Conservation (phyloP, 2,329 filamentous ascomycete species). For the Trichoderma atrobrunneum region DNA sequence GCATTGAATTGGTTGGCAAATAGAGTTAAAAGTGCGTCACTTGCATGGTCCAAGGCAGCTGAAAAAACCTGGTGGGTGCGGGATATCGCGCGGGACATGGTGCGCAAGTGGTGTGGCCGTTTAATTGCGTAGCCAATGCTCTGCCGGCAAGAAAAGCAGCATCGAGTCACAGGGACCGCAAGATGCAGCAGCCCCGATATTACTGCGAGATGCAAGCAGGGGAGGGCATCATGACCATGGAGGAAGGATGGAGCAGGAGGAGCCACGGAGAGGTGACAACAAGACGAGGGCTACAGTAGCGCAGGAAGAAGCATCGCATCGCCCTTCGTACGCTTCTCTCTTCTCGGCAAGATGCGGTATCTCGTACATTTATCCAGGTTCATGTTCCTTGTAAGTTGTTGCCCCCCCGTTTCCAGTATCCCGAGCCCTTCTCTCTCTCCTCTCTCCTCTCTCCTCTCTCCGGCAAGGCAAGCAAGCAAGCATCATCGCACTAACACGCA, state of each 20-base stretch:
- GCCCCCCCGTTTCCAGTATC: neutral
- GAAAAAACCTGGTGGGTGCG: conserved; percentile 11
- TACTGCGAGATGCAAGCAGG: conserved; percentile 5
- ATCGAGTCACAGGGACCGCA: conserved; percentile 6
- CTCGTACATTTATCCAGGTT: neutral
- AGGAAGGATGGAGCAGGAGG: too few species aligned
- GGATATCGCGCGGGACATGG: conserved; percentile 4
- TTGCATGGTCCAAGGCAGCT: conserved; percentile 13
- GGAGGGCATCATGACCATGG: neutral
- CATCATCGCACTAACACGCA: neutral
- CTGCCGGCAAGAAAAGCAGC: neutral
- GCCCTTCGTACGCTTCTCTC: neutral
- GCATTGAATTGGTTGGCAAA: conserved; percentile 7
- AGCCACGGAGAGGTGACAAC: too few species aligned
- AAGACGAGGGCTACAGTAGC: too few species aligned
- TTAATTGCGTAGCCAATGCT: conserved; percentile 11
- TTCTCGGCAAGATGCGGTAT: neutral
- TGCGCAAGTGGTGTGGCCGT: conserved; percentile 4
- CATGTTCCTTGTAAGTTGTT: neutral
- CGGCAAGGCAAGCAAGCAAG: neutral
- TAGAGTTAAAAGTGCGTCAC: conserved; percentile 15
- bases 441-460: neutral
- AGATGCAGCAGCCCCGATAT: conserved; percentile 10
- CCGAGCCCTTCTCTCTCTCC: neutral
- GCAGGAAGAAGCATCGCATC: neutral